Percentiles rank a stretch among this genome's conserved stretches.
Evolutionary conservation across 139 green algal species (phyloP).

Genomic region (Astrephomene gubernaculifera): DNA sequence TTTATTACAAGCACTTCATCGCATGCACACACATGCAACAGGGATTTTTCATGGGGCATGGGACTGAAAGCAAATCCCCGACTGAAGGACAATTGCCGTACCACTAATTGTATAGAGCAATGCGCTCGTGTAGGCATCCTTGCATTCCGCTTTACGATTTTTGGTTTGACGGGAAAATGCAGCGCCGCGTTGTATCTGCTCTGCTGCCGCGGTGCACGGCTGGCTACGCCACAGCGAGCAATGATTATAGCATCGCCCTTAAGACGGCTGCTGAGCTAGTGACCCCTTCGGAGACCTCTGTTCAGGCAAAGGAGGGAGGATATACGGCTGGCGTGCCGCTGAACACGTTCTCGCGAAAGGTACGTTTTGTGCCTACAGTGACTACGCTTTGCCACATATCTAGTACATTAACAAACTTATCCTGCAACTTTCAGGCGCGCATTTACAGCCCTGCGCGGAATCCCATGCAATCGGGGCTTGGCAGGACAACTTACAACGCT

Average conservation of each 20-base stretch:
- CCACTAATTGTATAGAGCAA: too few relatives aligned
- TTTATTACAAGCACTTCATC: too few relatives aligned
- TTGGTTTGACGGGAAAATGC: slow-evolving; percentile 27
- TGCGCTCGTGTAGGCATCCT: too few relatives aligned
- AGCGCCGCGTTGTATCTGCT: not conserved
- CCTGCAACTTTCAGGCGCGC: slow-evolving; percentile 61
- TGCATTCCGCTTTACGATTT: too few relatives aligned
- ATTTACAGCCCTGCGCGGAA: slow-evolving; percentile 80
- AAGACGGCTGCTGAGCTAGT: slow-evolving; percentile 49
- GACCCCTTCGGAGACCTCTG: not conserved
- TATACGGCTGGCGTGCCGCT: slow-evolving; percentile 64
- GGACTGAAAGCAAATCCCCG: too few relatives aligned
- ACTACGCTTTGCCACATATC: too few relatives aligned
- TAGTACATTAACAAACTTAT: not conserved
- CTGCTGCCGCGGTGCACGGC: slow-evolving; percentile 3
- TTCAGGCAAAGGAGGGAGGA: slow-evolving; percentile 59
- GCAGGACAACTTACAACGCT: slow-evolving; percentile 63
- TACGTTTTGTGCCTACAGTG: not conserved
- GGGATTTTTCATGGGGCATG: too few relatives aligned
- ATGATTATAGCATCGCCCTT: slow-evolving; percentile 57
- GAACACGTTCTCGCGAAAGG: slow-evolving; percentile 72
- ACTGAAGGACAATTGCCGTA: too few relatives aligned
- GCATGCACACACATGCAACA: too few relatives aligned
- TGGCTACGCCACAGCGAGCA: not conserved
- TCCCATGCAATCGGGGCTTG: slow-evolving; percentile 77